Conservation (phyloP, 2,329 filamentous ascomycete genomes). For the Orbilia blumenaviensis region DNA sequence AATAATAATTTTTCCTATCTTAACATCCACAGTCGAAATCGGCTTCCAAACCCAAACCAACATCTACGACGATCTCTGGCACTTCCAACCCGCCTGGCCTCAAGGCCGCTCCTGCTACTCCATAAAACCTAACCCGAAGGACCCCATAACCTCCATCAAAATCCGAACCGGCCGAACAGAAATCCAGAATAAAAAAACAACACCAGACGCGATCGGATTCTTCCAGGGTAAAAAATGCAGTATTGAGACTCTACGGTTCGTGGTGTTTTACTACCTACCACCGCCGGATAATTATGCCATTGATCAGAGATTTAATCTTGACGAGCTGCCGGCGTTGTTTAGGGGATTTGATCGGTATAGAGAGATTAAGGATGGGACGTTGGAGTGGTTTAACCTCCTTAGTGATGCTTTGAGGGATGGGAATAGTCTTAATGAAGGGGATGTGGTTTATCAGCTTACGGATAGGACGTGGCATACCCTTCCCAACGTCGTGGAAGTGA, state of each 20-base stretch:
- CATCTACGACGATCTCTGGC: not conserved
- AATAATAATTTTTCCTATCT: not conserved
- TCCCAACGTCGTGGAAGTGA: constrained; percentile 16
- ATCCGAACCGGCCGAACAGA: not conserved
- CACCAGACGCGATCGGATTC: constrained; percentile 22
- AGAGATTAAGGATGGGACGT: constrained; percentile 1
- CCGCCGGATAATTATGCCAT: not conserved
- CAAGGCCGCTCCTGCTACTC: not conserved
- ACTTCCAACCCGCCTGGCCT: not conserved
- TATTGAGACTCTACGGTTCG: not conserved
- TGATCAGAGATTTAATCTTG: constrained; percentile 2
- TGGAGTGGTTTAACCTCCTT: constrained; percentile 1
- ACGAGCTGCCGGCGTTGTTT: not conserved
- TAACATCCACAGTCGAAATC: constrained; percentile 2
- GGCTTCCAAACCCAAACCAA: not conserved
- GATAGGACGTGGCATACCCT: not conserved
- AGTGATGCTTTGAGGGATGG: not conserved
- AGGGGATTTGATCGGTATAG: constrained; percentile 7
- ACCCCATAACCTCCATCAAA: not conserved
- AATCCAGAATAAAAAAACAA: not conserved
- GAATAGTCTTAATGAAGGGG: constrained; percentile 18
- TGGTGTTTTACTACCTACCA: constrained; percentile 21
- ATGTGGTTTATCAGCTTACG: not conserved
- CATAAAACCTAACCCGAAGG: not conserved
- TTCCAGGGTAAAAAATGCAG: constrained; percentile 4